phyloP scores from a whole-genome alignment of 139 green algal genomes.

The Tetratostichococcus sp. region DNA sequence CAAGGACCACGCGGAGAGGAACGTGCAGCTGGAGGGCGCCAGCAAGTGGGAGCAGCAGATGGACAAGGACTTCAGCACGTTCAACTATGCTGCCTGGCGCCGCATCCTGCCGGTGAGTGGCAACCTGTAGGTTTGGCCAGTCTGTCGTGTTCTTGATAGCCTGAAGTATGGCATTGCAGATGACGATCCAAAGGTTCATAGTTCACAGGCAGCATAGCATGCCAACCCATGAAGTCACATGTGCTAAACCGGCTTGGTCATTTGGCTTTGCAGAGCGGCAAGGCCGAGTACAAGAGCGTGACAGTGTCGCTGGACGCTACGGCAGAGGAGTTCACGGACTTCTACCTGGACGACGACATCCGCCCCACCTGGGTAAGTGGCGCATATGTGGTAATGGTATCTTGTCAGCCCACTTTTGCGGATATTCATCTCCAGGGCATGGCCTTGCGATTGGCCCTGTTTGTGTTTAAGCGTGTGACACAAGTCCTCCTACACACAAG shows the following conservation, averaged over 20 bases:
- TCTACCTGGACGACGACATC: conserved; percentile 78
- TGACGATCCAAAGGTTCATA: no score
- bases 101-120: conserved; percentile 49
- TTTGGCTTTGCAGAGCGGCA: conserved; percentile 65
- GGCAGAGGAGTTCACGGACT: conserved; percentile 79
- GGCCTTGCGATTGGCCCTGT: neutral
- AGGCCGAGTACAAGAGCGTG: conserved; percentile 81
- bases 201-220: no score
- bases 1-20: conserved; percentile 42
- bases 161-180: no score
- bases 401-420: no score
- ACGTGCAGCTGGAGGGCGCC: conserved; percentile 4
- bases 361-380: conserved; percentile 63
- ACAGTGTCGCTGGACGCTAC: conserved; percentile 65
- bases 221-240: no score
- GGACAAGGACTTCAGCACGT: conserved; percentile 49
- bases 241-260: no score
- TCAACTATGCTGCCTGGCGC: conserved; percentile 68
- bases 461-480: no score
- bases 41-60: conserved; percentile 62
- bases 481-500: no score
- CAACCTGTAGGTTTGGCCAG: neutral
- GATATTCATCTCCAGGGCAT: no score
- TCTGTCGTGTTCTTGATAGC: no score
- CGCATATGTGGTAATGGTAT: neutral